Base-by-base conservation (phyloP, 371 early-diverging fungal species). In the Rhizopus microsporus region DNA sequence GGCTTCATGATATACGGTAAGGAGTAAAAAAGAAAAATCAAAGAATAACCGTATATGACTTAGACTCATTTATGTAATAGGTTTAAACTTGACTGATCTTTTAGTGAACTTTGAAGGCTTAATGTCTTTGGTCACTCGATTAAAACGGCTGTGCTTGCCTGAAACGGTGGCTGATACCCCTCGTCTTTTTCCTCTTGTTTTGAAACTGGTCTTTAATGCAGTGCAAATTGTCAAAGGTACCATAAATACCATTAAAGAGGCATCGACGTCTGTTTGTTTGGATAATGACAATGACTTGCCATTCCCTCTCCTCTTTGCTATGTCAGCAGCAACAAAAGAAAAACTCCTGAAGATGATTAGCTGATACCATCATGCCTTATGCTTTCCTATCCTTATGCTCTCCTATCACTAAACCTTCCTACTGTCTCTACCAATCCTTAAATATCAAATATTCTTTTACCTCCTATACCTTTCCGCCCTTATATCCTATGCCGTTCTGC, bases 71-170 rank as follows among this genome's bases (percentile, higher is more conserved):
- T 47, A 56, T 56, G 38, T 35, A 38, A 56, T 56, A 56, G 56
- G 56, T 7, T 56, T 56, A 47, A 56, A 56, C 48, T 4, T 56
- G 56, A 56, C 48, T 56, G 56, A 47, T 56, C 56, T 56, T 56
- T 56, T 56, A 46, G 48, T 56, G 56, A 56, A 47, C 37, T 56
- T 56, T 56, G 29, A 48, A 47, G 56, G 56, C 38, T 56, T 37
- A 47, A 56, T 48, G 38, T 56, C 56, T 56, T 56, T 56, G 56
- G 29, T 56, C 48, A 56, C 48, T 56, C 47, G 56, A 56, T 56
- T 48, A 47, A 48, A 56, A 56, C 56, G 56, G 35, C 32, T 55
- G 34, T 23, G 55, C 55, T 55, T 47, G 7, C 45, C 55, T 54
- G 34, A 45, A 54, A 54, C 32, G 12, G 55, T 54, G 45, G 55